Percentiles rank a stretch among this genome's conserved stretches.
Conservation (phyloP, 2,329 filamentous ascomycete genomes). For the Eutypa lata region DNA sequence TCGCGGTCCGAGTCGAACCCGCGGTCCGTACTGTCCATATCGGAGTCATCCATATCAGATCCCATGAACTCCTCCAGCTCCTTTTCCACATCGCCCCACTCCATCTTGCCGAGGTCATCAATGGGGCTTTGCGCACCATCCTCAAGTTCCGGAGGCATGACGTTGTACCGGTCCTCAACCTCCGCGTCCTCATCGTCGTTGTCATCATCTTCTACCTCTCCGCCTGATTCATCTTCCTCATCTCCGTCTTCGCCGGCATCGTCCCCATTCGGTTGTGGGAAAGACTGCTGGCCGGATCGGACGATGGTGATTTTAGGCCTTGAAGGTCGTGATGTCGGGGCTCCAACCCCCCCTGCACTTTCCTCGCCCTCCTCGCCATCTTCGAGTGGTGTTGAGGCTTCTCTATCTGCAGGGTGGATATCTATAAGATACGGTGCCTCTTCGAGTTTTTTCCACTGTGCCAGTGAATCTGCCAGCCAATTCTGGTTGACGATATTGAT, state of each 20-base stretch:
- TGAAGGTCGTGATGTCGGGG: constrained; percentile 36
- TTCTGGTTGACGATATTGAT: constrained; percentile 90
- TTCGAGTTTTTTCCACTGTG: constrained; percentile 76
- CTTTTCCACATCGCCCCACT: constrained; percentile 46
- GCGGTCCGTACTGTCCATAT: constrained; percentile 33
- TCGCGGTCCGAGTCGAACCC: constrained; percentile 23
- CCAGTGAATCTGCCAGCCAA: constrained; percentile 84
- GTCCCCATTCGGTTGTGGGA: constrained; percentile 22
- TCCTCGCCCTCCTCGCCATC: constrained; percentile 20
- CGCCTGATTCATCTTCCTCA: constrained; percentile 36
- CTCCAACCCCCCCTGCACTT: constrained; percentile 26
- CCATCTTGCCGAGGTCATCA: constrained; percentile 26
- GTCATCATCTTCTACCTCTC: constrained; percentile 32
- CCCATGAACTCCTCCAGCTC: constrained; percentile 66
- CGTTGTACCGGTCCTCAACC: constrained; percentile 42
- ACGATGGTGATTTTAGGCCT: constrained; percentile 43
- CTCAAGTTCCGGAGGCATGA: constrained; percentile 46
- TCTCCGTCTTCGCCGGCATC: constrained; percentile 42
- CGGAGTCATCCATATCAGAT: constrained; percentile 46
- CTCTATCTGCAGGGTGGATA: constrained; percentile 67
- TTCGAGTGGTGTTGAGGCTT: constrained; percentile 26
- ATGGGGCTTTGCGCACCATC: constrained; percentile 36
- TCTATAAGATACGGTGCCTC: constrained; percentile 76
- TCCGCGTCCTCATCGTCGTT: constrained; percentile 32
- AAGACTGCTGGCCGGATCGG: constrained; percentile 15